Conservation (phyloP, 1,284 basidiomycete species). For the Ustilago loliicola region DNA sequence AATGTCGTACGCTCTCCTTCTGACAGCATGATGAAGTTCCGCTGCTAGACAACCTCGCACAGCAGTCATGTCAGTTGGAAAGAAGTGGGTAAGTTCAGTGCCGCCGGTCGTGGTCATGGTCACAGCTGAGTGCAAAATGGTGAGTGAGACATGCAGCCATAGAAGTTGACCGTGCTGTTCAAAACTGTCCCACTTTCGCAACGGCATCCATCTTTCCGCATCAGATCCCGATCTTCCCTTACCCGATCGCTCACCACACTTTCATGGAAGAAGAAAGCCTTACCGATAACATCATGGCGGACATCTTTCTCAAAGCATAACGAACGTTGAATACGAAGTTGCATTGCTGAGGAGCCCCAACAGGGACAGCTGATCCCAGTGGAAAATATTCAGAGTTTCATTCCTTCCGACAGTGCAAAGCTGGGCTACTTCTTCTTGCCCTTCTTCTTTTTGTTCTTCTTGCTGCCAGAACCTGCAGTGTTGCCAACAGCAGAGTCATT, state of each 20-base stretch:
- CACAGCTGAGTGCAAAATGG: not conserved
- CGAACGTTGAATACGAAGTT: too few species aligned
- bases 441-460: slow-evolving; percentile 77
- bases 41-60: not conserved
- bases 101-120: not conserved
- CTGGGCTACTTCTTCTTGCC: slow-evolving; percentile 42
- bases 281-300: too few species aligned
- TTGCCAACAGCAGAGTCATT: slow-evolving; percentile 82
- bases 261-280: too few species aligned
- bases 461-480: slow-evolving; percentile 80
- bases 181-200: not conserved
- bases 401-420: not conserved
- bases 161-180: slow-evolving; percentile 36
- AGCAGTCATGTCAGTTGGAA: not conserved
- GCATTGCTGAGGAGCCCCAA: too few species aligned
- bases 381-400: not conserved
- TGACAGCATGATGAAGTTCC: not conserved
- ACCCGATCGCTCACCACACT: not conserved
- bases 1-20: too few species aligned
- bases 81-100: too few species aligned
- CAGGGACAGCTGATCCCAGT: not conserved
- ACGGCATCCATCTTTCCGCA: not conserved
- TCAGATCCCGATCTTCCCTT: not conserved
- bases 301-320: too few species aligned
- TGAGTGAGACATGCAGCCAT: not conserved